Base-by-base conservation (phyloP, 2,329 filamentous ascomycete genomes). In the Penicillium sp. region DNA sequence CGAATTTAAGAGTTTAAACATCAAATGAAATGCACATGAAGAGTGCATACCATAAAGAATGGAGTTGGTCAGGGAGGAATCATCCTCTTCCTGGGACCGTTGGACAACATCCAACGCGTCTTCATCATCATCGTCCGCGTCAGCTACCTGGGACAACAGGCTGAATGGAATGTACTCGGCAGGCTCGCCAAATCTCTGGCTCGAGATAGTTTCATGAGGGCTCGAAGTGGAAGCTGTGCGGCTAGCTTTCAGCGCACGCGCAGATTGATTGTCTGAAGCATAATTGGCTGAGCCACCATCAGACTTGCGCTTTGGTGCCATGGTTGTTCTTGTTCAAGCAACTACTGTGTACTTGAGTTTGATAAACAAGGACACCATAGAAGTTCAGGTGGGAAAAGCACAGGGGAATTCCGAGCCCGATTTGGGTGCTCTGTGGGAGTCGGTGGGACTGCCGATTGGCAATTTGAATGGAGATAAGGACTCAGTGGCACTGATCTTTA, bases 31-130 rank as follows among this genome's bases (percentile, higher is more conserved):
- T 4, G 13, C 4, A 22, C 8, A 18, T 25, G 8, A 37, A 14
- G 14, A 7, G 11, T n/a, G 11, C 50, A 57, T 74, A 62, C 73
- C 72, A 50, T 75, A 75, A 16, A 71, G 66, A 35, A 70, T 60
- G 39, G 61, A 70, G 19, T 55, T 64, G 3, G 61, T 59, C 42
- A 67, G 58, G 2, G 65, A 61, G n/a, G 65, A 53, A 41, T 73
- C 71, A 53, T 73, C 68, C 7, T 46, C 47, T 18, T 61, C 66
- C 47, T 72, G 68, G 33, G 55, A 67, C 11, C 59, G 58, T 34
- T 66, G 63, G 12, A 71, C 46, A 18, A 71, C 25, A 34, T 64
- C 59, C 3, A 60, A 52, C 18, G 70, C 70, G 30, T 59, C 57
- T n/a, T 58, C 64, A 41, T 73, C 71, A 5, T 72, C 68, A 18